Base-by-base conservation (phyloP, 192 early-diverging fungal species). In the Ambispora gerdemannii region DNA sequence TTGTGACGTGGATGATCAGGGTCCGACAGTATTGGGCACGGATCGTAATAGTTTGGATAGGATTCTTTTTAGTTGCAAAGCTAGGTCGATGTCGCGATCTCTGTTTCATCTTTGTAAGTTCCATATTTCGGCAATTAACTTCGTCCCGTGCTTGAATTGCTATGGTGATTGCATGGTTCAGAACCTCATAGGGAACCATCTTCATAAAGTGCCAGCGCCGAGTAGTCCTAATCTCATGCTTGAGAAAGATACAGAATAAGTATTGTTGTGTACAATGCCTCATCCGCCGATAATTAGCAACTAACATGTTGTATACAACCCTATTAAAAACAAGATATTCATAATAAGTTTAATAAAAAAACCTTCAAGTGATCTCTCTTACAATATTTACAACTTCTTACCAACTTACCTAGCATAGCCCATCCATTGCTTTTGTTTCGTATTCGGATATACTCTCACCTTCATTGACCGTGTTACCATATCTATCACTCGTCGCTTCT, bases 11-110 rank as follows among this genome's bases (percentile, higher is more conserved):
- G 8, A 56, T 56, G 53, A 24, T 27, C 20, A 56, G 53, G 53
- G 20, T 56, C 19, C 19, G 20, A 56, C 53, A 56, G 53, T 56
- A 24, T 20, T 56, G 20, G 6, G 19, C 20, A 56, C 53, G 20
- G 20, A 56, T 56, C 20, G 53, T 56, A 27, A 56, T 56, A 4
- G 20, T 56, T 56, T 56, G 53, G 38, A 43, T 15, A 43, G 38
- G 38, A 43, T 43, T 43, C 15, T 43, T 43, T 15, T 43, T 43
- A 43, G 38, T 43, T 43, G 38, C 38, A 43, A n/a, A n/a, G n/a
- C n/a, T n/a, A n/a, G n/a, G n/a, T n/a, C n/a, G n/a, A 43, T 43
- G 38, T 6, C 38, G 15, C 15, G 38, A 15, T 43, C 6, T 43
- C 38, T 43, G 15, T 6, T 43, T 43, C 15, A 43, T 43, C 15